A percentile compares a stretch with the other conserved stretches of the same genome.
These are phyloP conservation scores for Bassia scoparia DNA, from an alignment of 148 eudicot genomes.

Conservation along the genomic window DNA sequence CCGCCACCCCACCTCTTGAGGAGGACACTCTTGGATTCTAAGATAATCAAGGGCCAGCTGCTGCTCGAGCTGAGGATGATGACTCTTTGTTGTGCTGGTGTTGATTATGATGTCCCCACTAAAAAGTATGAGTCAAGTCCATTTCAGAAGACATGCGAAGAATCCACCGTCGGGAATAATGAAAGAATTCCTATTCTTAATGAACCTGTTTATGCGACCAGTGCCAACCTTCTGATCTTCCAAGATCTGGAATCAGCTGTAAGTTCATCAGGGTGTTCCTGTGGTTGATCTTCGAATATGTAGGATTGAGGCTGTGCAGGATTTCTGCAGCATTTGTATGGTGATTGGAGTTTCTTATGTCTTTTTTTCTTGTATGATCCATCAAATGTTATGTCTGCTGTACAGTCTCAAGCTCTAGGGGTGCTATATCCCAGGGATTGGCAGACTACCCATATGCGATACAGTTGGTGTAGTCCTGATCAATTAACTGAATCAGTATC, in stretches of 20 bases:
- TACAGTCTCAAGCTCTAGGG: constrained; percentile 68
- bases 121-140: constrained; percentile 90
- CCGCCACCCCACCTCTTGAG: constrained; percentile 83
- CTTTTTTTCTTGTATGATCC: constrained; percentile 11
- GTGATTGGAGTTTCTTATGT: constrained; percentile 3
- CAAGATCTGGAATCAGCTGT: constrained; percentile 79
- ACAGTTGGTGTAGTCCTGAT: constrained; percentile 76
- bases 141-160: constrained; percentile 95
- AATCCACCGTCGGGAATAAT: constrained; percentile 84
- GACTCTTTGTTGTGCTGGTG: constrained; percentile 88
- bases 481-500: constrained; percentile 87
- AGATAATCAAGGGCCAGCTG: constrained; percentile 56
- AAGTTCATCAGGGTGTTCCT: constrained; percentile 24
- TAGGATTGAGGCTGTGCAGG: neutral
- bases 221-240: constrained; percentile 79
- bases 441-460: constrained; percentile 92
- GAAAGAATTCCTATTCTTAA: constrained; percentile 55
- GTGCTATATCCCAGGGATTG: constrained; percentile 77
- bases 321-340: constrained; percentile 4
- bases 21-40: constrained; percentile 40
- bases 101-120: constrained; percentile 70
- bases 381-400: constrained; percentile 65
- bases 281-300: constrained; percentile 9
- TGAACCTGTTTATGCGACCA: constrained; percentile 91
- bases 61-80: constrained; percentile 74